These are phyloP conservation scores for Fusarium pseudocircinatum DNA, from an alignment of 2,329 filamentous ascomycete genomes.

Conservation along the genomic window DNA sequence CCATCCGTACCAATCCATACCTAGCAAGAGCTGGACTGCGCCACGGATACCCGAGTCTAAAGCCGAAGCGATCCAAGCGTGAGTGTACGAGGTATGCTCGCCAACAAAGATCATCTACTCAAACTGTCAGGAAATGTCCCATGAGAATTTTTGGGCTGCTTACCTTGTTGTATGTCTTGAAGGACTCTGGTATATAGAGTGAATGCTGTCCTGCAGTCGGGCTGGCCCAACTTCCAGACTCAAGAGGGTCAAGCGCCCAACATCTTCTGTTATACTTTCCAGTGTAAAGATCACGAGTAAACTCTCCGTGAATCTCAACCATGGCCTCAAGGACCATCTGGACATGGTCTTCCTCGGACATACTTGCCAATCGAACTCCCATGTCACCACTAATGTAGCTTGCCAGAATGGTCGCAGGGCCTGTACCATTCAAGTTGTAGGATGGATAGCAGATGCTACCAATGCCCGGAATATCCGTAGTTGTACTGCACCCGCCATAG, in stretches of 20 bases:
- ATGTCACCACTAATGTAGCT: slow-evolving; percentile 16
- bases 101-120: slow-evolving; percentile 15
- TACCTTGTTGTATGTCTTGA: slow-evolving; percentile 13
- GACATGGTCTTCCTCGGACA: not conserved
- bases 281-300: not conserved
- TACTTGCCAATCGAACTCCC: not conserved
- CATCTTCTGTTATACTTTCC: slow-evolving; percentile 19
- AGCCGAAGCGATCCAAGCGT: slow-evolving; percentile 13
- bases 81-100: slow-evolving; percentile 8
- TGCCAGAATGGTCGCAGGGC: slow-evolving; percentile 5
- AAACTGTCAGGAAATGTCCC: accelerated
- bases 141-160: accelerated
- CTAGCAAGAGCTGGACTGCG: not conserved
- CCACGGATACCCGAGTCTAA: slow-evolving; percentile 9
- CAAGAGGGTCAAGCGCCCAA: slow-evolving; percentile 10
- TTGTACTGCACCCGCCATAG: not conserved
- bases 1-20: accelerated
- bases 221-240: slow-evolving; percentile 11
- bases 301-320: slow-evolving; percentile 8
- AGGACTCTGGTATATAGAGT: slow-evolving; percentile 11
- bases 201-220: slow-evolving; percentile 12
- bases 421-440: not conserved
- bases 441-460: slow-evolving; percentile 5
- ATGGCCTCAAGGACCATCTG: not conserved
- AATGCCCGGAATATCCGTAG: not conserved